Conservation (phyloP, 371 early-diverging fungal species). For the Lichtheimia ornata region DNA sequence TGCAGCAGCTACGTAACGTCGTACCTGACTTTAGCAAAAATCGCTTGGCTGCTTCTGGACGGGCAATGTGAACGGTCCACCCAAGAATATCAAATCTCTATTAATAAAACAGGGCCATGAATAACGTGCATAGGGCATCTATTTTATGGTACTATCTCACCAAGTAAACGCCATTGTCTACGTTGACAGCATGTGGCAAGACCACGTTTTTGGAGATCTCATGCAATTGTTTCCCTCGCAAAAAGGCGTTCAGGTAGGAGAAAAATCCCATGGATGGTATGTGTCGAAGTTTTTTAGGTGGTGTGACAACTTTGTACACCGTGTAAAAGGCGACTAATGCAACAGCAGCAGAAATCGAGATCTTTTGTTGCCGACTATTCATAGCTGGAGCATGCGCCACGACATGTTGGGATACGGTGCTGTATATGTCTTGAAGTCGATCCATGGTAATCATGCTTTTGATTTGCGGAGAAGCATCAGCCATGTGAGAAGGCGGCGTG, state of each 20-base stretch:
- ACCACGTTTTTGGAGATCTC: conserved; percentile 5
- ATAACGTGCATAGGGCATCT: not conserved
- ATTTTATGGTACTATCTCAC: not conserved
- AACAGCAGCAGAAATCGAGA: not conserved
- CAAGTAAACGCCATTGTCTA: conserved; percentile 13
- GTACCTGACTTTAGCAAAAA: conserved; percentile 16
- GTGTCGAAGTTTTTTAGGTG: conserved; percentile 18
- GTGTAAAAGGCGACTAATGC: conserved; percentile 8
- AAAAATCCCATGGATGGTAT: conserved; percentile 8
- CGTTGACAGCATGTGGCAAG: not conserved
- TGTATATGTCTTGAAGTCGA: too few species aligned
- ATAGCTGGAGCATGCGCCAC: too few species aligned
- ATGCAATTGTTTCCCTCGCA: not conserved
- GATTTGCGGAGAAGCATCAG: too few species aligned
- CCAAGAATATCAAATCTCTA: conserved; percentile 10
- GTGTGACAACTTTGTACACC: conserved; percentile 4
- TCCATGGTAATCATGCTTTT: too few species aligned
- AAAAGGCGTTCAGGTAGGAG: not conserved
- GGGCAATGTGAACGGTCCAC: conserved; percentile 11
- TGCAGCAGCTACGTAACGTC: not conserved
- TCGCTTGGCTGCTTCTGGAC: conserved; percentile 14
- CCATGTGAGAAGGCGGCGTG: too few species aligned
- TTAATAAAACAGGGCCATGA: not conserved
- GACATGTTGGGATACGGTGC: too few species aligned
- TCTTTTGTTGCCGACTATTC: not conserved